A percentile compares a stretch with the other conserved stretches of the same genome.
These are phyloP conservation scores for Byssothecium circinans DNA, from an alignment of 2,329 filamentous ascomycete species.

Conservation along the genomic window DNA sequence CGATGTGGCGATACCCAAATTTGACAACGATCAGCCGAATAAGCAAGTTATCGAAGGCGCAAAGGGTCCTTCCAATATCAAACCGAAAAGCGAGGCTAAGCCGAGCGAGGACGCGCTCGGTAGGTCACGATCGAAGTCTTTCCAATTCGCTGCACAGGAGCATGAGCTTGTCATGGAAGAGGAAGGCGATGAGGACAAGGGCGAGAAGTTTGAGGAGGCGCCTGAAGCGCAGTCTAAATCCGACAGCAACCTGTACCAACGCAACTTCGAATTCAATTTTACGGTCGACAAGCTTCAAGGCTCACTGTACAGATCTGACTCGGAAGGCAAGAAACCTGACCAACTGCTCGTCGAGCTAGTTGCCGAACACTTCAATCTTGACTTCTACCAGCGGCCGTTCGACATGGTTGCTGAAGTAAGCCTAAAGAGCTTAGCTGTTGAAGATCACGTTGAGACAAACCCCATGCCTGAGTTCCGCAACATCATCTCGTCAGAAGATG, in stretches of 20 bases:
- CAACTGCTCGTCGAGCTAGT: slow-evolving; percentile 86
- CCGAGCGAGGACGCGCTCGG: slow-evolving; percentile 42
- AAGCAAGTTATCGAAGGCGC: slow-evolving; percentile 41
- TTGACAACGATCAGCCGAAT: slow-evolving; percentile 57
- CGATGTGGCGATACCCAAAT: slow-evolving; percentile 89
- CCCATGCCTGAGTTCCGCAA: slow-evolving; percentile 90
- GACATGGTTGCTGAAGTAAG: slow-evolving; percentile 94
- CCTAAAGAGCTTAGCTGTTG: slow-evolving; percentile 81
- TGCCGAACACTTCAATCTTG: slow-evolving; percentile 82
- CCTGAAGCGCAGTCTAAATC: slow-evolving; percentile 57
- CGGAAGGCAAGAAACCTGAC: slow-evolving; percentile 74
- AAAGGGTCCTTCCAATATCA: slow-evolving; percentile 42
- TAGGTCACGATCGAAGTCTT: slow-evolving; percentile 67
- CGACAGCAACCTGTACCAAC: slow-evolving; percentile 71
- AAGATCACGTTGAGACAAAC: slow-evolving; percentile 90
- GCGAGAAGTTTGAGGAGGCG: slow-evolving; percentile 68
- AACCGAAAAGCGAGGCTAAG: slow-evolving; percentile 35
- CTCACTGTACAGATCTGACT: slow-evolving; percentile 84
- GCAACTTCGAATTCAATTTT: slow-evolving; percentile 95
- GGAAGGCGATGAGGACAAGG: slow-evolving; percentile 64
- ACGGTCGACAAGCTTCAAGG: slow-evolving; percentile 92
- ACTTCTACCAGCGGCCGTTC: slow-evolving; percentile 84
- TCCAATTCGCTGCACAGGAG: slow-evolving; percentile 71
- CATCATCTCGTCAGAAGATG: slow-evolving; percentile 89
- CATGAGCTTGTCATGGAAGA: slow-evolving; percentile 80